Base-by-base conservation (phyloP, 2,329 filamentous ascomycete species). In the Calonectria montana region DNA sequence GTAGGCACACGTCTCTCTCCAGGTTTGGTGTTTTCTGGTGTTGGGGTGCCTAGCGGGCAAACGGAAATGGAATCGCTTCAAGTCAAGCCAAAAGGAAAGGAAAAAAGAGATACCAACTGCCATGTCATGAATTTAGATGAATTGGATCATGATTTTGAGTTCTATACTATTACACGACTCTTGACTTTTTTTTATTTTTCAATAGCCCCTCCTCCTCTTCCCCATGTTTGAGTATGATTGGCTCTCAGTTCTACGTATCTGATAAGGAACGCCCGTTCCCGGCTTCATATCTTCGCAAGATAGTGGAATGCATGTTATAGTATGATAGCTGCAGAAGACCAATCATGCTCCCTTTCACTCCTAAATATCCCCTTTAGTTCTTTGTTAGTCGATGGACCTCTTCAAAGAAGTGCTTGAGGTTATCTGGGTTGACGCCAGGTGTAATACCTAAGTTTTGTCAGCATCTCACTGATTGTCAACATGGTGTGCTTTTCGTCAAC, bases 351-450 rank as follows among this genome's bases (percentile, higher is more conserved):
- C 16, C 23, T 31, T 9, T 18, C 27, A 8, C 23, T 27, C 41
- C 10, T n/a, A 16, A 9, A 27, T 25, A 25, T 31, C 35, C 25
- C 23, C 18, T 37, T 74, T 69, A 84, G 61, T 81, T 82, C 79
- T 88, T 89, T 41, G 90, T 90, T 71, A 92, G 84, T 59, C 94
- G 90, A 83, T 98, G 95, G 69, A 98, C 92, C 84, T 99, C 97
- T 81, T 97, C 88, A 76, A 99, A 96, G 87, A 94, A 99, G 85
- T 97, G 97, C 82, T 92, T 96, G 77, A 99, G 87, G 83, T 98
- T 93, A 62, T 98, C 95, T 0, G 97, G 97, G 78, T 98, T 94
- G 66, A 99, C 97, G 75, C 96, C 93, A 0, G 97, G 97, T 37
- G 97, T 99, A 75, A 99, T 95, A 73, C 95, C 94, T 97, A 79